phyloP scores from a whole-genome alignment of 306 rosid species.

The Inga oerstediana region DNA sequence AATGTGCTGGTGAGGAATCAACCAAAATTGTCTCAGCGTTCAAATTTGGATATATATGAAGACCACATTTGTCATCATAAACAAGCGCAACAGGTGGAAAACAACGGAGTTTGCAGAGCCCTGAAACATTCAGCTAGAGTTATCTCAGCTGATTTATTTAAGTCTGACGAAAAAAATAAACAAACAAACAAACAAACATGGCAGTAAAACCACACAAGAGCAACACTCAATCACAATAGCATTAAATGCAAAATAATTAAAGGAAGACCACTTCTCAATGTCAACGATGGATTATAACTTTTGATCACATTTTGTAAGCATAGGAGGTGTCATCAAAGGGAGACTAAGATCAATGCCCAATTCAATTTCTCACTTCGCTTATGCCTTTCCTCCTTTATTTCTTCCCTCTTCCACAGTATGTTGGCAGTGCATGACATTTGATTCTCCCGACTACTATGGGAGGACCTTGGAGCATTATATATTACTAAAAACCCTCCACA shows the following conservation, averaged over 20 bases:
- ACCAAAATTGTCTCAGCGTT: constrained; percentile 70
- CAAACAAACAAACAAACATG: constrained; percentile 18
- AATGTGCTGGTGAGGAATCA: constrained; percentile 85
- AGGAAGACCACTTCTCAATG: not conserved
- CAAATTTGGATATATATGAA: constrained; percentile 81
- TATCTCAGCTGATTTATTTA: constrained; percentile 9
- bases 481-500: not conserved
- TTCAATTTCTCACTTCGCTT: not conserved
- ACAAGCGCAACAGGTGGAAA: constrained; percentile 96
- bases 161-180: too few species aligned
- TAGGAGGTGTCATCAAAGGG: constrained; percentile 8
- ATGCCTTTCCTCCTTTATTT: not conserved
- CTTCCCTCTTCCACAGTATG: not conserved
- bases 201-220: constrained; percentile 21
- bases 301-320: not conserved
- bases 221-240: not conserved
- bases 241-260: constrained; percentile 4
- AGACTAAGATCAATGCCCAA: not conserved
- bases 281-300: constrained; percentile 16
- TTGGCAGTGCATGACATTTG: not conserved
- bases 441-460: not conserved
- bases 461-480: not conserved
- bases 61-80: constrained; percentile 94
- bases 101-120: constrained; percentile 92
- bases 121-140: constrained; percentile 53